Base-by-base conservation (phyloP, 257 asterid species). In the Nicotiana noctiflora region DNA sequence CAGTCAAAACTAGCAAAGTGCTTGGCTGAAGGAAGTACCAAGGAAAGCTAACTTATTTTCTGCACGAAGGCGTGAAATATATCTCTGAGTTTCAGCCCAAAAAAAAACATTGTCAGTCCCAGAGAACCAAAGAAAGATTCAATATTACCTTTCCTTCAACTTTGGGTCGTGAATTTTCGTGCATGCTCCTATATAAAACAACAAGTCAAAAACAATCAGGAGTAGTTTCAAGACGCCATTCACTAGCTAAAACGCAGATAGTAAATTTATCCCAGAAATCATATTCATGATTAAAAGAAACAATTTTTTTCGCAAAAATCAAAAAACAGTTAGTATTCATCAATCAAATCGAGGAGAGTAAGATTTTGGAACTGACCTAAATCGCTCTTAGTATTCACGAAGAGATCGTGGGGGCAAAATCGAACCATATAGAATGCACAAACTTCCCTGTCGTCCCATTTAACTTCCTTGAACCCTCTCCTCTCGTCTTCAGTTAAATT, bases 381-480 rank as follows among this genome's bases (percentile, higher is more conserved):
- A 87, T 96, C 99, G 82, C 99, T 96, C 23, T 91, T 86, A 59
- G 99, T 96, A 88, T 94, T 96, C 80, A 96, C 97, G 82, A 96
- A 96, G 89, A 96, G 85, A 90, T 96, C 99, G 49, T 96, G 98
- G 64, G 98, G 99, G 80, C 99, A 96, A 86, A 96, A 96, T 32
- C 97, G 96, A 86, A 96, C 90, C 99, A 96, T 96, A 77, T 89
- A 94, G 90, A 89, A 92, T 68, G 92, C 87, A 56, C 98, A 96
- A 53, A 88, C 99, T 34, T 96, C 99, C 90, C 90, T 90, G 77
- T 95, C 98, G 15, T 94, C 99, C 99, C 99, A 96, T 79, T 91
- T 92, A 23, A 94, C 83, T 85, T 96, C 99, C 75, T 89, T 90
- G 88, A 86, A 91, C 80, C 96, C 98, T 84, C 86, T 96, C 81